Evolutionary conservation across 129 eudicot genomes (phyloP).

Genomic region (Centrapalus pauciflorus): DNA sequence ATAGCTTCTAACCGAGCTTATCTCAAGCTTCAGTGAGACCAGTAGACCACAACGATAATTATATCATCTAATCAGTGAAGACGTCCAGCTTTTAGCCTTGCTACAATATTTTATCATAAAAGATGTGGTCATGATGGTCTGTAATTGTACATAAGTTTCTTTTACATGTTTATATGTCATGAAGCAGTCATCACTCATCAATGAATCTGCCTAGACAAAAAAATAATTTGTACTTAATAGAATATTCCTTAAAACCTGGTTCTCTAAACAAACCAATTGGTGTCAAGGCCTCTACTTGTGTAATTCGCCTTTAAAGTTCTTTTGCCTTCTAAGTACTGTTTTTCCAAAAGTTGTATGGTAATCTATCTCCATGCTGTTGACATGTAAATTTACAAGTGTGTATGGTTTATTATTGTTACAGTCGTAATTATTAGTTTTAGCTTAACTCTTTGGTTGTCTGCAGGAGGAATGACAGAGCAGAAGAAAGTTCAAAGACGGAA

Average conservation of each 20-base stretch:
- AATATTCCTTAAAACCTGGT: neutral
- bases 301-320: neutral
- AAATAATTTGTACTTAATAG: neutral
- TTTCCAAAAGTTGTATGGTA: neutral
- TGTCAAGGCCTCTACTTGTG: neutral
- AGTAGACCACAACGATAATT: neutral
- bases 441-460: constrained; percentile 14
- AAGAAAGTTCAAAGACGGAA: constrained; percentile 70
- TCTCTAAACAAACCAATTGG: neutral
- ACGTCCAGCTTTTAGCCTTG: neutral
- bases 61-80: neutral
- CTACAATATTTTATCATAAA: too few relatives aligned
- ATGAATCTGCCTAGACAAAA: neutral
- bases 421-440: constrained; percentile 2
- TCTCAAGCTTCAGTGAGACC: neutral
- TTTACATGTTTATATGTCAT: neutral
- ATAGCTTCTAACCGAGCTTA: too few relatives aligned
- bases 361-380: neutral
- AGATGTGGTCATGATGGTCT: neutral
- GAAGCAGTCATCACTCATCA: neutral
- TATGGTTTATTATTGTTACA: too few relatives aligned
- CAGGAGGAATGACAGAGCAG: constrained; percentile 96
- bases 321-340: neutral
- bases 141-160: neutral
- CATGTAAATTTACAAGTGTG: neutral